Base-by-base conservation (phyloP, 768 basidiomycete species). In the Boletus fagicola region DNA sequence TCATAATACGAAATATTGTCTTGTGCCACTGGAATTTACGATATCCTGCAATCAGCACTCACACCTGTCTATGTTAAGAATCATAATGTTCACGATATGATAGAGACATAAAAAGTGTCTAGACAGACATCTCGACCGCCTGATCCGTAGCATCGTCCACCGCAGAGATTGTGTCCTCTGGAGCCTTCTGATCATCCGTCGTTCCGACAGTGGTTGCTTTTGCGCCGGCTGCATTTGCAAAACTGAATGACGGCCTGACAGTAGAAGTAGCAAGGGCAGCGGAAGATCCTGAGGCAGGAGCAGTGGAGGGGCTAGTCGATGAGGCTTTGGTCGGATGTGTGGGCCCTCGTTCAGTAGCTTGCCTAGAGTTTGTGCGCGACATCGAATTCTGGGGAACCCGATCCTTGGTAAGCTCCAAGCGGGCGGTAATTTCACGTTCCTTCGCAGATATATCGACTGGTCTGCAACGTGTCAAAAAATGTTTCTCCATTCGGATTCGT, bases 381-480 rank as follows among this genome's bases (percentile, higher is more conserved):
- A 77, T 86, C 70, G 71, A 62, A 38, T 77, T 74, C 36, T 69
- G 68, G 2, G 66, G 47, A 20, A 58, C 62, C 18, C 73, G 76
- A 24, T 74, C 77, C 51, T 73, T 77, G 45, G 66, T 59, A 16
- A 65, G 61, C 48, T 81, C 79, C 31, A 92, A 70, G 31, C 86
- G 84, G 46, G 90, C 83, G 31, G 83, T 74, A 10, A 93, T 84
- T 68, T 84, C 87, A 54, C 83, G 86, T 66, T 98, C 94, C 52
- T 84, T 83, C 0, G 80, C 76, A 35, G 87, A 78, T 18, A 88
- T 85, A 69, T 98, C 94, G 22, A 98, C 89, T 13, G 96, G 94
- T 64, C 90, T 92, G 31, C 53, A n/a, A 40, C 42, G 4, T 30
- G 39, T 74, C 16, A 58, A 53, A 58, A 60, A 15, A 13, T 44